Evolutionary conservation across 352 stramenopile species (phyloP).

Genomic region (Globisporangium rhizosaccharum): DNA sequence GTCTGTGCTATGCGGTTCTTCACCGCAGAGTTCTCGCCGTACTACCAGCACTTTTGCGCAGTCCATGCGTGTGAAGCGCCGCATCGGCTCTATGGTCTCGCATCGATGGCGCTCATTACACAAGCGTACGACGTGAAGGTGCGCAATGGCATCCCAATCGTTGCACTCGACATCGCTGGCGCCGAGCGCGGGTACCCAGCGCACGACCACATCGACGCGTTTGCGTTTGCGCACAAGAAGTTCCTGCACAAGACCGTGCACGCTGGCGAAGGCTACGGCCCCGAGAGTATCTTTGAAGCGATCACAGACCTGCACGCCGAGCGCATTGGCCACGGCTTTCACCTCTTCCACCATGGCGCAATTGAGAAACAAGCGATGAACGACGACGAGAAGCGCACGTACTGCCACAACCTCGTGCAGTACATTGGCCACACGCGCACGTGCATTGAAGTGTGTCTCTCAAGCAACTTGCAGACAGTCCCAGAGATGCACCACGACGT

Average conservation of each 20-base stretch:
- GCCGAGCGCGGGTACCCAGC: conserved; percentile 77
- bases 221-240: conserved; percentile 83
- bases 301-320: conserved; percentile 85
- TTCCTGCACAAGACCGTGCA: conserved; percentile 89
- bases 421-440: conserved; percentile 79
- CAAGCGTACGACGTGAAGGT: conserved; percentile 73
- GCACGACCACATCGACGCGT: conserved; percentile 76
- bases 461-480: conserved; percentile 84
- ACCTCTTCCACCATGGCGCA: conserved; percentile 78
- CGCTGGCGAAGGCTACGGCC: conserved; percentile 80
- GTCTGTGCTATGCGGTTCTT: conserved; percentile 89
- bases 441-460: conserved; percentile 85
- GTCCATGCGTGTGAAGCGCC: conserved; percentile 68
- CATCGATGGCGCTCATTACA: conserved; percentile 79
- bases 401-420: conserved; percentile 80
- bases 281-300: conserved; percentile 84
- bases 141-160: conserved; percentile 58
- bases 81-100: conserved; percentile 72
- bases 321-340: conserved; percentile 79
- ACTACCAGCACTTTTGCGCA: conserved; percentile 82
- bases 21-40: conserved; percentile 67
- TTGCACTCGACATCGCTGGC: conserved; percentile 85
- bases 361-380: conserved; percentile 54
- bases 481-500: conserved; percentile 71
- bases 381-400: conserved; percentile 41